Evolutionary conservation across 2,329 filamentous ascomycete species (phyloP), one percentile per base, ranked within the genome.

Genomic region (Arthroderma uncinatum): DNA sequence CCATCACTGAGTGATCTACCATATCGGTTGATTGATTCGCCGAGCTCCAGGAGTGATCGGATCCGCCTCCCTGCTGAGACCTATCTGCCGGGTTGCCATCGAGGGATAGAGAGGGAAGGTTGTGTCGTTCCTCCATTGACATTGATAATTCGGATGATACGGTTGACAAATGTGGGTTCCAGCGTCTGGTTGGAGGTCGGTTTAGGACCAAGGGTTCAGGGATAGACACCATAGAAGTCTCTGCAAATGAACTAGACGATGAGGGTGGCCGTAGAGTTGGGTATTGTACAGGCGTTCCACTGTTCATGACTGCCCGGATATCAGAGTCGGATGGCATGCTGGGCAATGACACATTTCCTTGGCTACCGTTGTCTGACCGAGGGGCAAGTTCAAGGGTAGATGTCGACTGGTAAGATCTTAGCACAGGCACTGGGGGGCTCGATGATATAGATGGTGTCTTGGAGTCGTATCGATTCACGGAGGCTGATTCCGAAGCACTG

Each of bases 101-200:
- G 14, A 50, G 47, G 28, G 47, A 50, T n/a, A 50, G 28, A 8
- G 36, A 53, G 5, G 50, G 50, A 30, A 53, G 36, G n/a, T 53
- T 25, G 16, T 37, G 50, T 34, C 33, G 48, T 16, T 53, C 33
- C 14, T 53, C 50, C 47, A 30, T 53, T 37, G 50, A 25, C 21
- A 37, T 28, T 53, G 33, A 72, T 66, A 67, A 70, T 57, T 71
- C 70, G 16, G 76, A 77, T 1, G 72, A 72, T 4, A 76, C 72
- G 7, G 72, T 72, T 10, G 75, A 77, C 23, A 77, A 64, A 47
- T 73, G 71, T 52, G 71, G 71, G 56, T 72, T 72, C 66, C 72
- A 73, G 55, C 68, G 68, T 19, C 47, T 12, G 19, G 69, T 65
- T 12, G 68, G 66, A 19, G 68, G 66, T 21, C 65, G 66, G 36